A percentile compares a stretch with the other conserved stretches of the same genome.
Conservation (phyloP, 2,329 filamentous ascomycete species). For the Fusarium brachygibbosum region DNA sequence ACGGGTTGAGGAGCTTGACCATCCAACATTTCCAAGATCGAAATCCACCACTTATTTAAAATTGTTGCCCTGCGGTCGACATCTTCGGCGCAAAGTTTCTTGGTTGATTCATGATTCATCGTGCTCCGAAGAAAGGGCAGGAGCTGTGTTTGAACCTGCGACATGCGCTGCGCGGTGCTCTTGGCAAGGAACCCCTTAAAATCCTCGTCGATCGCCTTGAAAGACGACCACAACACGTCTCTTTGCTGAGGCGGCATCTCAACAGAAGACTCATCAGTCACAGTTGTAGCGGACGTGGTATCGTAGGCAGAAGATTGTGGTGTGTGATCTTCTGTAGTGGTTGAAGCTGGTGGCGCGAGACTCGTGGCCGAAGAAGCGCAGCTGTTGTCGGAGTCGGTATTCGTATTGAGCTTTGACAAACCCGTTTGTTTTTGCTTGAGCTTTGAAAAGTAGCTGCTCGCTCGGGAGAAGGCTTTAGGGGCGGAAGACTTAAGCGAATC, state of each 20-base stretch:
- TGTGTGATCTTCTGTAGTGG: slow-evolving; percentile 54
- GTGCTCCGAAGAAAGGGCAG: slow-evolving; percentile 83
- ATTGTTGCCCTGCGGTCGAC: slow-evolving; percentile 84
- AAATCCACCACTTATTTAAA: slow-evolving; percentile 91
- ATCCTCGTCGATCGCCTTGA: slow-evolving; percentile 67
- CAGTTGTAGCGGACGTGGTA: slow-evolving; percentile 54
- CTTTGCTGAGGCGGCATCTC: slow-evolving; percentile 60
- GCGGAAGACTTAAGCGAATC: slow-evolving; percentile 56
- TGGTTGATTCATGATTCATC: slow-evolving; percentile 75
- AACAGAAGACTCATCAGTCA: slow-evolving; percentile 61
- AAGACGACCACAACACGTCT: slow-evolving; percentile 68
- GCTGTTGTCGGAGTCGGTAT: slow-evolving; percentile 58
- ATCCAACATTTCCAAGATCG: slow-evolving; percentile 84
- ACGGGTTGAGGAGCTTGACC: slow-evolving; percentile 77
- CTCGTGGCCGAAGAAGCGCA: slow-evolving; percentile 63
- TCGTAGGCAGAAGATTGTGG: slow-evolving; percentile 58
- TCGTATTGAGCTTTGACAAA: slow-evolving; percentile 57
- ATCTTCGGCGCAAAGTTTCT: slow-evolving; percentile 78
- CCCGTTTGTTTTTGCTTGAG: slow-evolving; percentile 61
- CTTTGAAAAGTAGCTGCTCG: slow-evolving; percentile 64
- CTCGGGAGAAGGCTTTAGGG: slow-evolving; percentile 58
- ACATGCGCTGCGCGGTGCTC: slow-evolving; percentile 78
- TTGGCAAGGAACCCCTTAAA: slow-evolving; percentile 75
- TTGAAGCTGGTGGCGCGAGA: slow-evolving; percentile 58
- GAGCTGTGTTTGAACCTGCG: slow-evolving; percentile 77